Evolutionary conservation across 2,329 filamentous ascomycete genomes (phyloP).

Genomic region (Allantophomopsis lycopodina): DNA sequence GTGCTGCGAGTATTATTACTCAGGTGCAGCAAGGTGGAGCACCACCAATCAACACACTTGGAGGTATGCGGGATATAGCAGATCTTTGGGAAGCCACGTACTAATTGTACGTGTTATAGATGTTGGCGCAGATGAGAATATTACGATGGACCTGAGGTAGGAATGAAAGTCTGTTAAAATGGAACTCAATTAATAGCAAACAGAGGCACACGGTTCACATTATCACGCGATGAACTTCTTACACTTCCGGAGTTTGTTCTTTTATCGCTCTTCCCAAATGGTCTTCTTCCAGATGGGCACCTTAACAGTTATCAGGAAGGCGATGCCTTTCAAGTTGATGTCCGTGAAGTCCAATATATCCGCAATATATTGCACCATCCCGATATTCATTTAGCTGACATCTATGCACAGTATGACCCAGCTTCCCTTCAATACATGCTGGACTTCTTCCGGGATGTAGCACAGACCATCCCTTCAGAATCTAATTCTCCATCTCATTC

Average conservation of each 20-base stretch:
- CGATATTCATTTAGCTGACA: conserved; percentile 27
- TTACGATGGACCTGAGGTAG: conserved; percentile 87
- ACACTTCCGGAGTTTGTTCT: conserved; percentile 96
- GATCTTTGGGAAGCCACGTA: neutral
- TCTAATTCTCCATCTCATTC: conserved; percentile 51
- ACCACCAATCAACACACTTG: conserved; percentile 77
- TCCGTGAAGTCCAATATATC: conserved; percentile 39
- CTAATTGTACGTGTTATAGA: conserved; percentile 29
- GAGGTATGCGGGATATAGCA: conserved; percentile 42
- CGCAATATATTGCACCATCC: conserved; percentile 20
- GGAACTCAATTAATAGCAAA: conserved; percentile 15
- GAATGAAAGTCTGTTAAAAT: conserved; percentile 9
- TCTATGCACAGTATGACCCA: conserved; percentile 70
- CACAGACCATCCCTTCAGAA: conserved; percentile 81
- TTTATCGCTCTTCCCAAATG: conserved; percentile 94
- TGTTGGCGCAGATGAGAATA: conserved; percentile 83
- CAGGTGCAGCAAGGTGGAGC: conserved; percentile 88
- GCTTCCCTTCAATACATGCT: conserved; percentile 97
- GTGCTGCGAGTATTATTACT: conserved; percentile 96
- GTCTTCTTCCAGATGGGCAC: conserved; percentile 92
- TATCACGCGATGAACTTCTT: conserved; percentile 87
- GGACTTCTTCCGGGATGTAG: conserved; percentile 92
- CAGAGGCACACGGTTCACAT: conserved; percentile 84
- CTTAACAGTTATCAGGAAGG: conserved; percentile 87
- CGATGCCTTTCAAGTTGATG: conserved; percentile 94